A percentile compares a stretch with the other conserved stretches of the same genome.
Conservation (phyloP, 2,329 filamentous ascomycete species). For the Aquanectria penicillioides region DNA sequence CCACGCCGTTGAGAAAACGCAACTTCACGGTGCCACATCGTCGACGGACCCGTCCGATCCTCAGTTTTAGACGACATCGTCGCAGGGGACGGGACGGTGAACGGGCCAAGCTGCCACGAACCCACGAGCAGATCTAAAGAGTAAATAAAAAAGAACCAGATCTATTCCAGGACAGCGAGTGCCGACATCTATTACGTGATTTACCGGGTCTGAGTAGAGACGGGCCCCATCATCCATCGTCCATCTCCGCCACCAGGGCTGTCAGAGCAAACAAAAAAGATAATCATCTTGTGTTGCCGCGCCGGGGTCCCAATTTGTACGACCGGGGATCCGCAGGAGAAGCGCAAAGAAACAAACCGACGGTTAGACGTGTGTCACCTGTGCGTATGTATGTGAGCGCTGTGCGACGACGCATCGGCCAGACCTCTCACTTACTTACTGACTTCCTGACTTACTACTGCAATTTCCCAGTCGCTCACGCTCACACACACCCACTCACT, state of each 20-base stretch:
- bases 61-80: constrained; percentile 27
- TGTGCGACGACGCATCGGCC: constrained; percentile 11
- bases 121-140: constrained; percentile 18
- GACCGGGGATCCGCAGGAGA: neutral
- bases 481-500: no score
- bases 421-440: no score
- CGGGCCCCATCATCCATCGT: neutral
- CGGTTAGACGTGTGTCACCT: neutral
- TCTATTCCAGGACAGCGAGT: neutral
- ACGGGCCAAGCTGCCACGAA: constrained; percentile 24
- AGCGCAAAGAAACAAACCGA: constrained; percentile 2
- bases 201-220: constrained; percentile 12
- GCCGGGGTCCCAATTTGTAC: no score
- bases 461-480: no score
- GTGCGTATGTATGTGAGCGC: neutral
- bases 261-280: neutral
- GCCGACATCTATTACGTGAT: constrained; percentile 20
- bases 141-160: no score
- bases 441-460: no score
- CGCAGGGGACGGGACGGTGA: constrained; percentile 30
- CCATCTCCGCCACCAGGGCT: neutral
- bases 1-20: no score
- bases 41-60: no score
- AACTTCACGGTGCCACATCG: neutral
- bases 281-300: no score